phyloP scores from a whole-genome alignment of 441 rosid species.

The Gossypium schwendimanii region DNA sequence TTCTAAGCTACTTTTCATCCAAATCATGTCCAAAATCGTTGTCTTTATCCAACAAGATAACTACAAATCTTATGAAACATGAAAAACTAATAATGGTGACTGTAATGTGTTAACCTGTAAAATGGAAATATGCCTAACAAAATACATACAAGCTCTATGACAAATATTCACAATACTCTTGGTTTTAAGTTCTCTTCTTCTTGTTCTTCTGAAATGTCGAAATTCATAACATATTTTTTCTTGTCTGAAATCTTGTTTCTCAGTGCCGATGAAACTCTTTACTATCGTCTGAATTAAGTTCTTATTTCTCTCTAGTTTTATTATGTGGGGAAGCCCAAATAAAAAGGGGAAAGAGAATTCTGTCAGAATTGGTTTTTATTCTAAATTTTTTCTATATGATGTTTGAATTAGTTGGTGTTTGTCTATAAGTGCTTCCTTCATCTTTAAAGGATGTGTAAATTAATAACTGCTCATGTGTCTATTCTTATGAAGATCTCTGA shows the following conservation, averaged over 20 bases:
- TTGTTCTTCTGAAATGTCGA: background rate
- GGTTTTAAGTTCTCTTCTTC: background rate
- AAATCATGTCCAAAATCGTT: background rate
- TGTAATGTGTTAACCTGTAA: background rate
- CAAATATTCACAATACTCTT: background rate
- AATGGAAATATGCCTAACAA: background rate
- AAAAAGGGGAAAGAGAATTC: background rate
- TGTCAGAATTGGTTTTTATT: background rate
- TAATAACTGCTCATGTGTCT: background rate
- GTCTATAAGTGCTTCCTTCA: background rate
- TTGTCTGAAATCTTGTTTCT: background rate
- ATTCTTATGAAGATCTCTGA: background rate
- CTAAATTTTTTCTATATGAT: background rate
- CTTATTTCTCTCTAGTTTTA: background rate
- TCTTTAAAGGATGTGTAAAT: background rate
- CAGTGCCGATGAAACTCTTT: background rate
- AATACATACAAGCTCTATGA: background rate
- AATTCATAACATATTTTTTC: background rate
- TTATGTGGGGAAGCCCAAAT: background rate
- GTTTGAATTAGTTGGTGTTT: background rate
- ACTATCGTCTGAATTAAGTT: background rate
- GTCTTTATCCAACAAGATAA: background rate
- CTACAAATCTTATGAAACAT: background rate
- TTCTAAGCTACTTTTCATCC: background rate
- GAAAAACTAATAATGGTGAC: background rate